phyloP scores from a whole-genome alignment of 306 rosid species.

The Psophocarpus tetragonolobus region DNA sequence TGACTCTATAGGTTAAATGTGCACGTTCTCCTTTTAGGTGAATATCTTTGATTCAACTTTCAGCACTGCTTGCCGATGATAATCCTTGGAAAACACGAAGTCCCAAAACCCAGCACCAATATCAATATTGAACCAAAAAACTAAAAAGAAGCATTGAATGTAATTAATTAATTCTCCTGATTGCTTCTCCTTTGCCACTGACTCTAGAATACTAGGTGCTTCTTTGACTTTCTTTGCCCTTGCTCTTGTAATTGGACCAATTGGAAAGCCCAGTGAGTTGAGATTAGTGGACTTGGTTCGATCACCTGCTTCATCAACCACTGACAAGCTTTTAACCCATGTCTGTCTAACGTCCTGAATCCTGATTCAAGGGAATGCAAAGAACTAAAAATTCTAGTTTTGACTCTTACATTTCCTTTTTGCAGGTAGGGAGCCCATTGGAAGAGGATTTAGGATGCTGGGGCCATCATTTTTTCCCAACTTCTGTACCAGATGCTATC shows the following conservation, averaged over 20 bases:
- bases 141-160: neutral
- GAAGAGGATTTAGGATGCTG: slow-evolving; percentile 92
- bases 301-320: neutral
- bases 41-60: slow-evolving; percentile 7
- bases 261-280: neutral
- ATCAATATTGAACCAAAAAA: neutral
- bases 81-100: neutral
- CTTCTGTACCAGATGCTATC: slow-evolving; percentile 82
- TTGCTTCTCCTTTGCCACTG: neutral
- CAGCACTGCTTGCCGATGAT: neutral
- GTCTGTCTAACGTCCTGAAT: slow-evolving; percentile 21
- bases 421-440: slow-evolving; percentile 81
- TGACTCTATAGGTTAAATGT: neutral
- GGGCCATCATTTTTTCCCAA: slow-evolving; percentile 89
- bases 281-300: neutral
- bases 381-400: neutral
- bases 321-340: neutral
- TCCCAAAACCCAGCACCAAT: neutral
- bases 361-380: slow-evolving; percentile 18
- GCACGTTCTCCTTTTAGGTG: slow-evolving; percentile 10
- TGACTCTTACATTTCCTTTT: slow-evolving; percentile 31
- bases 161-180: neutral
- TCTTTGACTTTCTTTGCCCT: neutral
- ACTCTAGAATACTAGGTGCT: neutral
- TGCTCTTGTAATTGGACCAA: neutral